Base-by-base conservation (phyloP, 768 basidiomycete genomes). In the Bullera alba region DNA sequence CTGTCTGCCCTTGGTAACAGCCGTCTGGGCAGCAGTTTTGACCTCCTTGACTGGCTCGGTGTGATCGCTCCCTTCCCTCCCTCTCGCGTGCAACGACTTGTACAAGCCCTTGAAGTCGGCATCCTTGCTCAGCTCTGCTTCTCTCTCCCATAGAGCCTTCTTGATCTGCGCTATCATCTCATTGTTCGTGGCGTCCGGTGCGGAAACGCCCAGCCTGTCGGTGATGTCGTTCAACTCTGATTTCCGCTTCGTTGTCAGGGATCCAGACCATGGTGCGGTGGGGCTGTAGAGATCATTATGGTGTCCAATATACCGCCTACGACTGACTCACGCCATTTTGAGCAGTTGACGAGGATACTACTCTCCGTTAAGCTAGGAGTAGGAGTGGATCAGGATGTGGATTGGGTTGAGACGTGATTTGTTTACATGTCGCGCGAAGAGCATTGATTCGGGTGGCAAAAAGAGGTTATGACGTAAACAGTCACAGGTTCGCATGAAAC, bases 81-180 rank as follows among this genome's bases (percentile, higher is more conserved):
- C 42, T 15, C 23, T 37, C 36, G 30, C 26, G 28, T 55, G 37
- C 44, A 47, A 50, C 46, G 50, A 53, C 17, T 42, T 54, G 46
- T 63, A 70, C 17, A 70, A 41, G 12, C 66, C 63, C 49, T 64
- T 70, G 64, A 62, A 70, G 41, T 42, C 44, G 5, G 64, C 48
- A 22, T 36, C 46, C 21, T 46, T 53, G 1, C 36, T 46, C 7
- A 67, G 42, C 3, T 39, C 32, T 34, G 42, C 29, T 42, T 70
- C 63, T 29, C 66, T 61, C 35, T 37, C 48, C 22, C 66, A 61
- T 14, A 70, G 54, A 35, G 61, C 41, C 16, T 23, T 28, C 27
- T 66, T 59, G 46, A 70, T 63, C 28, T 16, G 45, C 49, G 60
- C 58, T 48, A 60, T 49, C 37, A 68, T 26, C 15, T 67, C 63